phyloP scores from a whole-genome alignment of 768 basidiomycete genomes.

The Suillus placidus region DNA sequence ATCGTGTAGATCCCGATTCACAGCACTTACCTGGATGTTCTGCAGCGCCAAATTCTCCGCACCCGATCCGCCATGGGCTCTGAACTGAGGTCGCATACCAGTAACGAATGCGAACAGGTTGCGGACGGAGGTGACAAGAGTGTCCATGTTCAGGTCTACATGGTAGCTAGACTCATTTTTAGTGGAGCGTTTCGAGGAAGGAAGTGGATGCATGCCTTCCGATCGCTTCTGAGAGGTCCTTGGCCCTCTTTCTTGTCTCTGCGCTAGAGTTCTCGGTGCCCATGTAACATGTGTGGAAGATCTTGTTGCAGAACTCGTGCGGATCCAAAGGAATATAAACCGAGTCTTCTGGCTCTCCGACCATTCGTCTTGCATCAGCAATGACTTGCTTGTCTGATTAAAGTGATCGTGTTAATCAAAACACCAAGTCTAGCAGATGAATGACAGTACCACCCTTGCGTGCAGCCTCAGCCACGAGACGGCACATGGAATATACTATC shows the following conservation, averaged over 20 bases:
- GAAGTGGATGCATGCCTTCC: conserved; percentile 62
- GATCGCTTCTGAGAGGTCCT: conserved; percentile 83
- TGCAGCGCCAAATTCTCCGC: conserved; percentile 97
- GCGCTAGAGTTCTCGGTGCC: conserved; percentile 93
- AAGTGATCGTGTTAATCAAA: background rate
- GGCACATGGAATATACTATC: conserved; percentile 97
- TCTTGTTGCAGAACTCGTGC: conserved; percentile 78
- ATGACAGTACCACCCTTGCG: conserved; percentile 60
- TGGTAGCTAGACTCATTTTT: conserved; percentile 67
- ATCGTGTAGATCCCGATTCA: background rate
- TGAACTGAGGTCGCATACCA: conserved; percentile 70
- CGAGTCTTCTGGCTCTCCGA: conserved; percentile 81
- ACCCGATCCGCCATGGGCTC: conserved; percentile 79
- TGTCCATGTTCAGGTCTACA: conserved; percentile 94
- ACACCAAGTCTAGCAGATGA: background rate
- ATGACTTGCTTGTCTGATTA: conserved; percentile 80
- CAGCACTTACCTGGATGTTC: conserved; percentile 78
- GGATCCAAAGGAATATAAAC: conserved; percentile 85
- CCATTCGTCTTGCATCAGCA: conserved; percentile 85
- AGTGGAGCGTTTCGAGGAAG: background rate
- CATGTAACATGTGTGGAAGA: conserved; percentile 99
- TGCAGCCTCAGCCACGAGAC: conserved; percentile 83
- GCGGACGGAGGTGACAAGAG: conserved; percentile 80
- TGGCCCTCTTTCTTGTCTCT: conserved; percentile 86
- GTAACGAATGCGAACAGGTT: conserved; percentile 86